Evolutionary conservation across 2,329 filamentous ascomycete genomes (phyloP).

Genomic region (Calcarisporium arbuscula): DNA sequence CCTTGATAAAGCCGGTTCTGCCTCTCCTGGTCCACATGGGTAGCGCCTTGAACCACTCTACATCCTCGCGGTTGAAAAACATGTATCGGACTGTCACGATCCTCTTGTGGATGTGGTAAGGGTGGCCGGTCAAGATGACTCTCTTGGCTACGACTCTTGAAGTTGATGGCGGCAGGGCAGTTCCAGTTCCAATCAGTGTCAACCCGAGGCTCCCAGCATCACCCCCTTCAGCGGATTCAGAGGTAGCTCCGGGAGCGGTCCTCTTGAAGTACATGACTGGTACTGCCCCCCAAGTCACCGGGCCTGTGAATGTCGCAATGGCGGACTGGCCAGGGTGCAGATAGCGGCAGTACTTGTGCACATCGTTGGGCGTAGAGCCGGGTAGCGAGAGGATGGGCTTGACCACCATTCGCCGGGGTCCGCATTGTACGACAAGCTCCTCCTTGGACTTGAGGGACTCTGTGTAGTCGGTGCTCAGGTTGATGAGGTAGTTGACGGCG

Average conservation of each 20-base stretch:
- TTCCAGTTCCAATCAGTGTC: slow-evolving; percentile 78
- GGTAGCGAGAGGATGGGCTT: slow-evolving; percentile 85
- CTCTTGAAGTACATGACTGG: slow-evolving; percentile 83
- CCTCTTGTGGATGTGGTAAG: slow-evolving; percentile 98
- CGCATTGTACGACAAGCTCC: slow-evolving; percentile 85
- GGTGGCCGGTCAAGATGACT: slow-evolving; percentile 88
- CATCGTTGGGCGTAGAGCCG: slow-evolving; percentile 91
- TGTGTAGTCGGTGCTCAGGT: slow-evolving; percentile 69
- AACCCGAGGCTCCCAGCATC: slow-evolving; percentile 45
- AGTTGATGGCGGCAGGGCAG: slow-evolving; percentile 69
- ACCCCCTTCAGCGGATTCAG: slow-evolving; percentile 36
- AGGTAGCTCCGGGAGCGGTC: slow-evolving; percentile 34
- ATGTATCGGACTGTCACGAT: slow-evolving; percentile 97
- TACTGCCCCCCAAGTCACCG: slow-evolving; percentile 87
- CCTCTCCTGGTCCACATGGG: slow-evolving; percentile 91
- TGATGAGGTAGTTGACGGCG: slow-evolving; percentile 82
- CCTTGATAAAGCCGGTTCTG: slow-evolving; percentile 85
- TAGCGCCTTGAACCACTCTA: slow-evolving; percentile 95
- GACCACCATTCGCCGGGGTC: slow-evolving; percentile 77
- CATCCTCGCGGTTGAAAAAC: slow-evolving; percentile 97
- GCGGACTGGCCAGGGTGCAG: slow-evolving; percentile 85
- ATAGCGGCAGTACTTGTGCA: slow-evolving; percentile 93
- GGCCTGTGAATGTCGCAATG: slow-evolving; percentile 83
- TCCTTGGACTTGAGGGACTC: slow-evolving; percentile 84
- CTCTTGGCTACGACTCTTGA: slow-evolving; percentile 86